phyloP scores from a whole-genome alignment of 352 stramenopile species.

The Pythium myriotylum region DNA sequence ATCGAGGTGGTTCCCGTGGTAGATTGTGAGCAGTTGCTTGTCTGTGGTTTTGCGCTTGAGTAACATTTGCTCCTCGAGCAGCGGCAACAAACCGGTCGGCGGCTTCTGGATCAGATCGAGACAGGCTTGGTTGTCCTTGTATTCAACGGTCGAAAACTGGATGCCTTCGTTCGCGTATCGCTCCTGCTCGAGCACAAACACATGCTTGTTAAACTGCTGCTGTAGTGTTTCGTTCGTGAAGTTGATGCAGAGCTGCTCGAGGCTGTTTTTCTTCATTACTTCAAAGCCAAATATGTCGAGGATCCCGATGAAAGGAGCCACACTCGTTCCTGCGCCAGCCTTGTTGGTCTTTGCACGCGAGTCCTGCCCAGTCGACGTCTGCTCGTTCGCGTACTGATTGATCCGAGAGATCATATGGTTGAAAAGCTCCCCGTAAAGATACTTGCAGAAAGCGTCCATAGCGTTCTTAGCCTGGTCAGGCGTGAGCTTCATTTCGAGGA shows the following conservation, averaged over 20 bases:
- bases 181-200: constrained; percentile 85
- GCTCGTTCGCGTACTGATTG: constrained; percentile 70
- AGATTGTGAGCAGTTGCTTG: constrained; percentile 84
- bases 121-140: constrained; percentile 81
- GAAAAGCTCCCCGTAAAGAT: constrained; percentile 82
- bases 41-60: constrained; percentile 86
- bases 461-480: constrained; percentile 77
- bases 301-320: constrained; percentile 76
- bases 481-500: constrained; percentile 75
- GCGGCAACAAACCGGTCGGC: constrained; percentile 69
- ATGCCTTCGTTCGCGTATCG: constrained; percentile 81
- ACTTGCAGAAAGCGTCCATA: constrained; percentile 87
- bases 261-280: constrained; percentile 85
- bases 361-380: constrained; percentile 37
- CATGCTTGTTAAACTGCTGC: constrained; percentile 90
- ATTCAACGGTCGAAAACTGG: constrained; percentile 74
- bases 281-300: constrained; percentile 93
- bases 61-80: constrained; percentile 89
- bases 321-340: not conserved
- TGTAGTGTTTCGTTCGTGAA: constrained; percentile 92
- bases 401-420: constrained; percentile 77
- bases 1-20: constrained; percentile 75
- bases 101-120: constrained; percentile 86
- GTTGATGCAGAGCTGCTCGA: constrained; percentile 92
- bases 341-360: not conserved